These are phyloP conservation scores for Haberlea rhodopensis DNA, from an alignment of 257 asterid genomes.

Conservation along the genomic window DNA sequence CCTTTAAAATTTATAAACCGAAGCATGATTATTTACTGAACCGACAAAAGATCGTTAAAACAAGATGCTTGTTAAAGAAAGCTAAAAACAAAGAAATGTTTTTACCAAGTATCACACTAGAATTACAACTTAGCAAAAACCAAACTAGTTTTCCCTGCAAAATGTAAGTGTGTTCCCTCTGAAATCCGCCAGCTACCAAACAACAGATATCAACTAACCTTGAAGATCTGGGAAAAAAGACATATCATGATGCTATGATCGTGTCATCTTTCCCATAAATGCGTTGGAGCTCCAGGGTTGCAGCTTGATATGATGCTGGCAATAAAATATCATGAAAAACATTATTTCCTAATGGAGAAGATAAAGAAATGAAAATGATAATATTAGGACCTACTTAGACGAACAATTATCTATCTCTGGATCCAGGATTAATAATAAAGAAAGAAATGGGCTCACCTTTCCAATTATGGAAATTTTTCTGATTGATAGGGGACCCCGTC, in stretches of 20 bases:
- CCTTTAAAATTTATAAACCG: background rate
- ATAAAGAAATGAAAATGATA: background rate
- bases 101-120: background rate
- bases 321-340: background rate
- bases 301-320: slow-evolving; percentile 38
- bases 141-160: background rate
- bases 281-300: slow-evolving; percentile 40
- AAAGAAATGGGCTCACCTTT: slow-evolving; percentile 28
- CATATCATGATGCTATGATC: background rate
- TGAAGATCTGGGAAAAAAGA: background rate
- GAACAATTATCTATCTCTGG: background rate
- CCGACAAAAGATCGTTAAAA: background rate
- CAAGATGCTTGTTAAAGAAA: background rate
- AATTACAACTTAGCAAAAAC: background rate
- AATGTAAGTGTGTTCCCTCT: background rate
- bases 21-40: background rate
- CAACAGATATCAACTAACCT: slow-evolving; percentile 7
- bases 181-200: background rate
- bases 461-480: slow-evolving; percentile 35
- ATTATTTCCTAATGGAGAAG: background rate
- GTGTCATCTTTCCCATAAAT: slow-evolving; percentile 35
- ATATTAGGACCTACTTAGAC: background rate
- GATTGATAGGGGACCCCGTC: slow-evolving; percentile 35
- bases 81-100: no score
- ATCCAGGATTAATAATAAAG: background rate